These are phyloP conservation scores for Bruguiera sexangula DNA, from an alignment of 345 rosid species.

Conservation along the genomic window DNA sequence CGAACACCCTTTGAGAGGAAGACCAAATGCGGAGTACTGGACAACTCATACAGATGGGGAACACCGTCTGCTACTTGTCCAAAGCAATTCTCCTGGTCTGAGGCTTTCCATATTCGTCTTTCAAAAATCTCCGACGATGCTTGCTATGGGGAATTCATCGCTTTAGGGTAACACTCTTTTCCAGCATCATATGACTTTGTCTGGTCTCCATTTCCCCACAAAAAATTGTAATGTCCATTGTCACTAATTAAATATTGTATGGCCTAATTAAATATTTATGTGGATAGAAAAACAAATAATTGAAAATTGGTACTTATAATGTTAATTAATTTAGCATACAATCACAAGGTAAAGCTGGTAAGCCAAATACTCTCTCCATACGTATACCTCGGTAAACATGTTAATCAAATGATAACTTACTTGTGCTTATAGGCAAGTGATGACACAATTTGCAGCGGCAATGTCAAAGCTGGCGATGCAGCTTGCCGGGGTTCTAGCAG, in stretches of 20 bases:
- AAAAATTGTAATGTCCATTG: too few relatives aligned
- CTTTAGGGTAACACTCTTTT: slow-evolving; percentile 35
- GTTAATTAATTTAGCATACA: too few relatives aligned
- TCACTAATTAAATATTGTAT: too few relatives aligned
- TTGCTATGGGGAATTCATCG: slow-evolving; percentile 43
- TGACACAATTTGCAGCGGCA: slow-evolving; percentile 45
- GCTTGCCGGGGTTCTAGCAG: slow-evolving; percentile 45
- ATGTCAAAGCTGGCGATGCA: slow-evolving; percentile 50
- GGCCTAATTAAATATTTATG: neutral
- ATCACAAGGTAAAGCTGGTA: too few relatives aligned
- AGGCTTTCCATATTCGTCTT: slow-evolving; percentile 63
- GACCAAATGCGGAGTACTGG: slow-evolving; percentile 35
- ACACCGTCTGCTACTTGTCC: slow-evolving; percentile 43
- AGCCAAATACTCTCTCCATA: neutral
- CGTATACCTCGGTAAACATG: neutral
- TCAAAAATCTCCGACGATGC: slow-evolving; percentile 37
- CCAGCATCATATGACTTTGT: neutral
- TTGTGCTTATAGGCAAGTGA: slow-evolving; percentile 36
- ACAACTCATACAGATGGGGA: slow-evolving; percentile 68
- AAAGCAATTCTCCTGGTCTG: slow-evolving; percentile 61
- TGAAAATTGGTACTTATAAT: too few relatives aligned
- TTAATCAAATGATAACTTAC: slow-evolving; percentile 2
- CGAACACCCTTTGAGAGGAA: slow-evolving; percentile 42
- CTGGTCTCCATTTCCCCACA: neutral
- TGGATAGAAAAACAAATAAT: too few relatives aligned